Base-by-base conservation (phyloP, 805 yeast species). In the Metschnikowia lachancei region DNA sequence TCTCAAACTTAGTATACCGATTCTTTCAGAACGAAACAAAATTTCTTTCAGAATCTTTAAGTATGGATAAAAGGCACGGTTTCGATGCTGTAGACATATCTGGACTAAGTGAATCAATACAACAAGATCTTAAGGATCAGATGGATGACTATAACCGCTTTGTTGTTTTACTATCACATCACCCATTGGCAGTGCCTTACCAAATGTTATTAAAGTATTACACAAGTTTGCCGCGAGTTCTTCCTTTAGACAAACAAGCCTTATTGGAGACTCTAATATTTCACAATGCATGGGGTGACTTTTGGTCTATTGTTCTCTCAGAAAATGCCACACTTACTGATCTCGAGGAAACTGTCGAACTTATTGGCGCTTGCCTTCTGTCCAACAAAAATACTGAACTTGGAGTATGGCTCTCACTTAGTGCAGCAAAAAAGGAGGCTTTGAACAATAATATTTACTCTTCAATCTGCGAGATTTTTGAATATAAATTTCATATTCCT, bases 271-370 rank as follows among this genome's bases (percentile, higher is more conserved):
- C 67, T 22, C 53, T 72, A 19, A 47, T 64, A n/a, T 67, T 55
- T 41, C 72, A 70, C 52, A 57, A 59, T 37, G 55, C 55, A 33
- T 71, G 60, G 59, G 52, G 47, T 7, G 53, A 51, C 12, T 58
- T 66, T 39, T 72, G 75, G 75, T 47, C 49, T 9, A 44, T 64
- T 11, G 54, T 61, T 30, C 34, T 66, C 2, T 58, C 56, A 24
- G 61, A 61, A 12, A 54, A 60, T 10, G 54, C 63, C 17, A 58
- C 68, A 14, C 55, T 72, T 14, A 58, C 58, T 16, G 76, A 70
- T 41, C 52, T 70, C 18, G 75, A 71, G 46, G 74, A 69, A 13
- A 53, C 64, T 32, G 53, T 69, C 26, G 73, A 66, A 13, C 46
- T 59, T 19, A 54, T 67, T 9, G 49, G 57, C n/a, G 36, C 46